A percentile compares a stretch with the other conserved stretches of the same genome.
Evolutionary conservation across 2,329 filamentous ascomycete species (phyloP).

Genomic region (Grosmannia penicillata): DNA sequence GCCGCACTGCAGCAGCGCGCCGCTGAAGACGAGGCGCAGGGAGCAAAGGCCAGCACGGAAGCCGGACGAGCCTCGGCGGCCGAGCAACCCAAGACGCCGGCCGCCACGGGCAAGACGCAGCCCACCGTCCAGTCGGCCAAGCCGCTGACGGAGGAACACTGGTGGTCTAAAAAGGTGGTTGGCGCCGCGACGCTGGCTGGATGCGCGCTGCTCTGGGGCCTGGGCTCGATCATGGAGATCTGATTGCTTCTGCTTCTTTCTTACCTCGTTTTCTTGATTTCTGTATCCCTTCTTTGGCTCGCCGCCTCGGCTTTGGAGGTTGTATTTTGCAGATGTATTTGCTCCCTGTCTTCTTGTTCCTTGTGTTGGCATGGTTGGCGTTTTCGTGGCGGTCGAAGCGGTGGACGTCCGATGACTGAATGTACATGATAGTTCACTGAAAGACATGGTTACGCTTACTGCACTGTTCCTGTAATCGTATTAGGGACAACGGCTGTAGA

Average conservation of each 20-base stretch:
- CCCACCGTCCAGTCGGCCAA: slow-evolving; percentile 31
- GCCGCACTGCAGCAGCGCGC: slow-evolving; percentile 34
- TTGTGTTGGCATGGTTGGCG: too few relatives aligned
- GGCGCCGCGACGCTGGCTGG: slow-evolving; percentile 49
- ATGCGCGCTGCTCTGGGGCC: slow-evolving; percentile 43
- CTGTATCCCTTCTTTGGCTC: not conserved
- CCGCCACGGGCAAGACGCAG: not conserved
- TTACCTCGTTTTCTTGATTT: not conserved
- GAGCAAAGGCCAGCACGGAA: slow-evolving; percentile 1
- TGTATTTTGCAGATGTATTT: too few relatives aligned
- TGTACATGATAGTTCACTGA: too few relatives aligned
- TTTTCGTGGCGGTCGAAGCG: too few relatives aligned
- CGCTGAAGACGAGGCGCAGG: slow-evolving; percentile 20
- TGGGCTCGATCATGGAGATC: slow-evolving; percentile 36
- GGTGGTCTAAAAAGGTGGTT: slow-evolving; percentile 50
- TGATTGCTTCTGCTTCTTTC: not conserved
- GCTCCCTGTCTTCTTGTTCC: too few relatives aligned
- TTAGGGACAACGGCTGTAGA: too few relatives aligned
- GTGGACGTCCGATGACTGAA: too few relatives aligned
- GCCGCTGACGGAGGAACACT: slow-evolving; percentile 49
- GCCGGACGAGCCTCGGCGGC: not conserved
- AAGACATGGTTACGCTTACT: too few relatives aligned
- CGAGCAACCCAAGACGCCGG: slow-evolving; percentile 3
- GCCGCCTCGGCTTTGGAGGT: not conserved
- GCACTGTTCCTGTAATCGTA: too few relatives aligned